Evolutionary conservation across 177 flowering plant species (phyloP).

Genomic region (Vitis hybrid): DNA sequence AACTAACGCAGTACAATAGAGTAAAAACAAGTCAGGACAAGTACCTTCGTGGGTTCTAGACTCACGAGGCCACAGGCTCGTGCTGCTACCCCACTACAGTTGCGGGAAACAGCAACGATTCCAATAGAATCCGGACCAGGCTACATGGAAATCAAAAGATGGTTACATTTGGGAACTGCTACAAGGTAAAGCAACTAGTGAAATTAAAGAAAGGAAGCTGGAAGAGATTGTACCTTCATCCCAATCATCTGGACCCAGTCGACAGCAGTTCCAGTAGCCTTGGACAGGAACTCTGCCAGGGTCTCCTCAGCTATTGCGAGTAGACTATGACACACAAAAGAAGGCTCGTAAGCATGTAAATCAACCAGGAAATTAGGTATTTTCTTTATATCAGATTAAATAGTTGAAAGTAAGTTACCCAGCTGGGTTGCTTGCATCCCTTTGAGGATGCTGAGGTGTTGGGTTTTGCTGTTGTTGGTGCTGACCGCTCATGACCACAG

Average conservation of each 20-base stretch:
- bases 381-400: background rate
- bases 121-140: slow-evolving; percentile 99
- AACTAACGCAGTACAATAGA: background rate
- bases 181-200: background rate
- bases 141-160: slow-evolving; percentile 25
- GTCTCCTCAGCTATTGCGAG: slow-evolving; percentile 90
- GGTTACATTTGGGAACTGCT: background rate
- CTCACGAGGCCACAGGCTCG: slow-evolving; percentile 95
- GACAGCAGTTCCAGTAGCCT: slow-evolving; percentile 97
- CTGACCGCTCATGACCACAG: slow-evolving; percentile 84
- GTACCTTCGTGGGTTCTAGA: slow-evolving; percentile 87
- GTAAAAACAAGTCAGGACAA: background rate
- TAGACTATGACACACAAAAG: slow-evolving; percentile 40
- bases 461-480: slow-evolving; percentile 74
- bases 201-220: background rate
- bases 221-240: slow-evolving; percentile 63
- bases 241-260: slow-evolving; percentile 98
- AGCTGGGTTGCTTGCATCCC: slow-evolving; percentile 93
- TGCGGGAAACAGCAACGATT: slow-evolving; percentile 89
- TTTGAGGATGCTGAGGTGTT: slow-evolving; percentile 65
- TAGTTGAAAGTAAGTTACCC: slow-evolving; percentile 38
- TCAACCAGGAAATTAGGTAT: background rate
- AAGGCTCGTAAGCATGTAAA: slow-evolving; percentile 6
- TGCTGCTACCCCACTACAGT: slow-evolving; percentile 86
- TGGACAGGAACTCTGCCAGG: slow-evolving; percentile 88